Conservation (phyloP, 345 rosid species). For the Populus alba region DNA sequence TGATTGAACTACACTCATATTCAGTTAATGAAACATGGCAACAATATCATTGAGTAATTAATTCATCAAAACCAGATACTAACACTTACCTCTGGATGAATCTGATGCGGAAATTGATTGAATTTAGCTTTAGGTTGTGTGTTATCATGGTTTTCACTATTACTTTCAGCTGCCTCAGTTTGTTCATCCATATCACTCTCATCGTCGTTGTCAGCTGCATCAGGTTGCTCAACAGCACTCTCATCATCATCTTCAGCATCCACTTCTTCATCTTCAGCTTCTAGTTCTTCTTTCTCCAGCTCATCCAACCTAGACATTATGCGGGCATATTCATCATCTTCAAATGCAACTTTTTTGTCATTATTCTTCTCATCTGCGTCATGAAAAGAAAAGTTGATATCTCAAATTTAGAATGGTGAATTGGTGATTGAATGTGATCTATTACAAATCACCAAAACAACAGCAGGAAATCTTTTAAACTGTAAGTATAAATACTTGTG, state of each 20-base stretch:
- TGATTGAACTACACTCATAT: not conserved
- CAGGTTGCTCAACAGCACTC: not conserved
- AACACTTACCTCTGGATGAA: slow-evolving; percentile 40
- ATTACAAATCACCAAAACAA: no score
- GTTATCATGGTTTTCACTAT: slow-evolving; percentile 20
- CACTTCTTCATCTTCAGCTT: slow-evolving; percentile 39
- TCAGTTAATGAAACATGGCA: not conserved
- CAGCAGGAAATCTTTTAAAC: no score
- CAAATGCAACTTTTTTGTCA: slow-evolving; percentile 30
- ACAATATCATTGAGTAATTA: not conserved
- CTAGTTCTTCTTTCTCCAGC: slow-evolving; percentile 86
- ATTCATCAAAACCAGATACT: slow-evolving; percentile 12
- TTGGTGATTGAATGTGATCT: no score
- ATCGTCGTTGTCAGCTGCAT: slow-evolving; percentile 10
- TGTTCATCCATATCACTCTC: slow-evolving; percentile 6
- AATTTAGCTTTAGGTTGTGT: slow-evolving; percentile 18
- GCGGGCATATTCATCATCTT: slow-evolving; percentile 65
- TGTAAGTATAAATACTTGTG: no score
- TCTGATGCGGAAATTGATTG: slow-evolving; percentile 15
- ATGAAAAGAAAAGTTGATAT: slow-evolving; percentile 16
- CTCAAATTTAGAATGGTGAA: slow-evolving; percentile 1
- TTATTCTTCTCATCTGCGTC: slow-evolving; percentile 35
- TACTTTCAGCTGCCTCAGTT: not conserved
- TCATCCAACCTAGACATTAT: slow-evolving; percentile 82
- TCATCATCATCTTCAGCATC: slow-evolving; percentile 19